phyloP scores from a whole-genome alignment of 1,284 basidiomycete species.

The Boletus hoseneyae region DNA sequence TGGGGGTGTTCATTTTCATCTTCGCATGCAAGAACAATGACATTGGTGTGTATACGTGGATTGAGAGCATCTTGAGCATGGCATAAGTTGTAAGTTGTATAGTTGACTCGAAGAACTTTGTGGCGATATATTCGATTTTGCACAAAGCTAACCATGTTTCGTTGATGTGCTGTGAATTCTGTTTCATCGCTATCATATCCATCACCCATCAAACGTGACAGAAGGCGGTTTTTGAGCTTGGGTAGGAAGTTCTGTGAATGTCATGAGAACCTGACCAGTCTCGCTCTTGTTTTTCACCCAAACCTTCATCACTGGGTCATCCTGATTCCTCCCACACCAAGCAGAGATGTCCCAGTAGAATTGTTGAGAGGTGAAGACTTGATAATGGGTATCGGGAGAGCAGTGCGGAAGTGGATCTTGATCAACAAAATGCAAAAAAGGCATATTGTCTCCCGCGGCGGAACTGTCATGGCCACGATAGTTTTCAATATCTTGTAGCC shows the following conservation, averaged over 20 bases:
- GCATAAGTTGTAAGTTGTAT: background rate
- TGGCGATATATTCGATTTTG: background rate
- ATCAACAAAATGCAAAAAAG: conserved; percentile 14
- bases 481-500: background rate
- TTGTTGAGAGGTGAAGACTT: conserved; percentile 18
- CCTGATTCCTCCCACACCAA: background rate
- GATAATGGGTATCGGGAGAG: conserved; percentile 15
- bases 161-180: background rate
- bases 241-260: too few relatives aligned
- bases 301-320: background rate
- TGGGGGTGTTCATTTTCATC: background rate
- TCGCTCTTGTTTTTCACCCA: too few relatives aligned
- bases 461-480: background rate
- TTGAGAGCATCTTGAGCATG: background rate
- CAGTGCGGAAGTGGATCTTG: conserved; percentile 14
- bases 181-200: background rate
- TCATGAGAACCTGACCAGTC: too few relatives aligned
- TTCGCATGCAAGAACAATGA: background rate
- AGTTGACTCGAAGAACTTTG: background rate
- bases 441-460: background rate
- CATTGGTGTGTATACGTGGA: background rate
- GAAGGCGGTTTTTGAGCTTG: too few relatives aligned
- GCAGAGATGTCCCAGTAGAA: conserved; percentile 18
- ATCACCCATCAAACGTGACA: too few relatives aligned
- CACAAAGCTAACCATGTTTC: background rate